phyloP scores from a whole-genome alignment of 106 monocot genomes.

The Amphibolis antarctica region DNA sequence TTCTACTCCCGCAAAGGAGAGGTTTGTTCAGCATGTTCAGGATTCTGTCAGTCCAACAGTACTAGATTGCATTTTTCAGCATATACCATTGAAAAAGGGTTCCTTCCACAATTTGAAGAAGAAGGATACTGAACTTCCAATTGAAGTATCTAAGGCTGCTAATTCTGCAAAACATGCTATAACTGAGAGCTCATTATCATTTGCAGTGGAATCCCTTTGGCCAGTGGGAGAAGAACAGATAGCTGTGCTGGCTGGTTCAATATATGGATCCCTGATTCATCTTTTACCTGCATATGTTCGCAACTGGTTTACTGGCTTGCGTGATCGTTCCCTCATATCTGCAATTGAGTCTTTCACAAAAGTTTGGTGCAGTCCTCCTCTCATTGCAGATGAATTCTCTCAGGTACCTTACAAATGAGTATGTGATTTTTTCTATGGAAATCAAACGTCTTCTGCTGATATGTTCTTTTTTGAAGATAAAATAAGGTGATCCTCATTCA shows the following conservation, averaged over 20 bases:
- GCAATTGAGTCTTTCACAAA: slow-evolving; percentile 80
- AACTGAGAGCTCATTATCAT: slow-evolving; percentile 31
- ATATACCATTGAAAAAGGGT: slow-evolving; percentile 59
- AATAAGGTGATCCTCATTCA: too few species aligned
- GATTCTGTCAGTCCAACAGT: slow-evolving; percentile 60
- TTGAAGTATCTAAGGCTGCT: slow-evolving; percentile 59
- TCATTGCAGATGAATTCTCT: slow-evolving; percentile 71
- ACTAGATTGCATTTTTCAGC: slow-evolving; percentile 77
- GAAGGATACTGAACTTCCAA: slow-evolving; percentile 53
- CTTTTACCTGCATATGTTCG: slow-evolving; percentile 88
- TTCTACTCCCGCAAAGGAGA: slow-evolving; percentile 53
- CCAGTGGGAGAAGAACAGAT: slow-evolving; percentile 56
- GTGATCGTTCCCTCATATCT: slow-evolving; percentile 62
- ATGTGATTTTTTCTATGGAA: not conserved
- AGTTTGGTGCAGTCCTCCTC: slow-evolving; percentile 85
- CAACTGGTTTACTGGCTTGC: slow-evolving; percentile 77
- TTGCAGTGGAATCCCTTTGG: slow-evolving; percentile 59
- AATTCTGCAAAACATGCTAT: slow-evolving; percentile 60
- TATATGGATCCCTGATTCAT: slow-evolving; percentile 87
- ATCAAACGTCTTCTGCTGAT: too few species aligned
- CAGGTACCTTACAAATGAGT: slow-evolving; percentile 38
- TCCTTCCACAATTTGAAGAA: slow-evolving; percentile 33
- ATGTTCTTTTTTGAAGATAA: too few species aligned
- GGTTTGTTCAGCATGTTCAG: slow-evolving; percentile 55
- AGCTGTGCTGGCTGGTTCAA: slow-evolving; percentile 72